Percentiles rank a stretch among this genome's conserved stretches.
These are phyloP conservation scores for Dichotomopilus funicola DNA, from an alignment of 2,329 filamentous ascomycete genomes.

Conservation along the genomic window DNA sequence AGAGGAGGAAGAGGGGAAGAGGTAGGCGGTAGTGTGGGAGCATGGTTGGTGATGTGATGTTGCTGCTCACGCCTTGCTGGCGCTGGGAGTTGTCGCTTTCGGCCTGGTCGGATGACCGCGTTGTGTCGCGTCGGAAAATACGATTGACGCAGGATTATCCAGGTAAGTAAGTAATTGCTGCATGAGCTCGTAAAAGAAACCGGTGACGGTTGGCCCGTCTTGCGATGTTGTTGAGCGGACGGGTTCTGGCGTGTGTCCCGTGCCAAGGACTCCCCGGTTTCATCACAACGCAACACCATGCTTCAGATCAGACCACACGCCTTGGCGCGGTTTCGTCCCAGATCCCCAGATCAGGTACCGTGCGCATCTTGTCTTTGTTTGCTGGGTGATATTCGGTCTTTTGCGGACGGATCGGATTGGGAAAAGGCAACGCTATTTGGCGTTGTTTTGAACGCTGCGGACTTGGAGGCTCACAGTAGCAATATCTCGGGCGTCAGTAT, in stretches of 20 bases:
- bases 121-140: no score
- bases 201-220: not conserved
- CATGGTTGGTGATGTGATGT: not conserved
- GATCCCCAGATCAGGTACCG: not conserved
- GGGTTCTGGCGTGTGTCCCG: not conserved
- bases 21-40: not conserved
- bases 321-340: no score
- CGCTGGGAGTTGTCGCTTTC: not conserved
- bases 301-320: not conserved
- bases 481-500: no score
- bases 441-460: no score
- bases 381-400: no score
- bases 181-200: no score
- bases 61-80: not conserved
- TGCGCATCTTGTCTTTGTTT: not conserved
- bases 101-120: no score
- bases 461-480: no score
- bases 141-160: no score
- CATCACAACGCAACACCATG: slow-evolving; percentile 2
- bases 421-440: no score
- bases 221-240: not conserved
- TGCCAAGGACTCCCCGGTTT: slow-evolving; percentile 8
- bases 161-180: no score
- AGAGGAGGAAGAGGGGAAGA: not conserved
- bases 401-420: no score